Percentiles rank a stretch among this genome's conserved stretches.
phyloP scores from a whole-genome alignment of 208 protist species.

The Trypanosoma brucei region DNA sequence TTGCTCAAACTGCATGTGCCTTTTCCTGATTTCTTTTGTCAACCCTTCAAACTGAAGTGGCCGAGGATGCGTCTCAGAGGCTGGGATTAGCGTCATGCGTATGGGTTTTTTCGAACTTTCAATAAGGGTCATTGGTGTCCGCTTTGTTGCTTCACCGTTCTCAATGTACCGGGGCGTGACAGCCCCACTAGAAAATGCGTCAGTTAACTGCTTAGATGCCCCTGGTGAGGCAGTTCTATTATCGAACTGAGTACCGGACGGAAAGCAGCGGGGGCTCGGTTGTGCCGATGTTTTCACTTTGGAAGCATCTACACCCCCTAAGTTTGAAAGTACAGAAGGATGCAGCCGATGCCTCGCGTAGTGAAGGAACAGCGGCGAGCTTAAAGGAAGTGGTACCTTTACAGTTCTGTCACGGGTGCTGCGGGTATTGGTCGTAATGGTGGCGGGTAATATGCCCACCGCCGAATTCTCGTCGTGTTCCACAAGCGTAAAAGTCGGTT shows the following conservation, averaged over 20 bases:
- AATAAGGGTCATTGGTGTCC: background rate
- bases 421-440: background rate
- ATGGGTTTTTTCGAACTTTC: conserved; percentile 8
- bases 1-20: conserved; percentile 24
- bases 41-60: conserved; percentile 33
- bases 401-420: background rate
- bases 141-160: too few relatives aligned
- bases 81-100: conserved; percentile 30
- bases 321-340: conserved; percentile 1
- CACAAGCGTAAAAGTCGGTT: background rate
- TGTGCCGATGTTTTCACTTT: background rate
- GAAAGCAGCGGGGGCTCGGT: too few relatives aligned
- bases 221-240: too few relatives aligned
- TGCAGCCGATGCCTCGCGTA: conserved; percentile 29
- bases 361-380: conserved; percentile 53
- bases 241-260: too few relatives aligned
- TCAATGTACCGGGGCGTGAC: too few relatives aligned
- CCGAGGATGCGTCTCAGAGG: conserved; percentile 25
- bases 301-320: background rate
- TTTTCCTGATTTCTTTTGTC: conserved; percentile 24
- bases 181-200: too few relatives aligned
- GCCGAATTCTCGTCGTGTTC: background rate
- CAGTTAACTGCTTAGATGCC: too few relatives aligned
- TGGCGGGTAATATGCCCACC: background rate
- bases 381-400: conserved; percentile 21